These are phyloP conservation scores for Neofusicoccum sp. DNA, from an alignment of 2,329 filamentous ascomycete genomes.

Conservation along the genomic window DNA sequence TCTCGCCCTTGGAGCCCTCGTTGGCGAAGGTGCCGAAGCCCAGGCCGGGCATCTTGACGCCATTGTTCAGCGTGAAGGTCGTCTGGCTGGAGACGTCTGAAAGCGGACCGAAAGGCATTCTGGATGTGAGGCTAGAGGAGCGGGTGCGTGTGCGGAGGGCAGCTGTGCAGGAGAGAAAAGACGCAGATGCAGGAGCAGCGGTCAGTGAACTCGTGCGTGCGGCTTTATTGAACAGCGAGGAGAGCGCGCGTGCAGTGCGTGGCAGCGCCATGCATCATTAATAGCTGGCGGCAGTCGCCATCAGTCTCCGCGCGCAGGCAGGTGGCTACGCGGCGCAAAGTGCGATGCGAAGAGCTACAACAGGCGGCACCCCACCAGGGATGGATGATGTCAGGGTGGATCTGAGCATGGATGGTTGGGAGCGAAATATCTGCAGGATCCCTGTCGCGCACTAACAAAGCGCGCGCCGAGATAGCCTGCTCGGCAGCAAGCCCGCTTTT, in stretches of 20 bases:
- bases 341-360: not conserved
- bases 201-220: slow-evolving; percentile 3
- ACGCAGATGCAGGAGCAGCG: slow-evolving; percentile 16
- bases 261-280: slow-evolving; percentile 17
- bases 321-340: slow-evolving; percentile 10
- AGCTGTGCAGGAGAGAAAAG: not conserved
- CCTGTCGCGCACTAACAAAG: slow-evolving; percentile 4
- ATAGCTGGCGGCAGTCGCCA: not conserved
- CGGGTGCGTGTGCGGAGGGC: not conserved
- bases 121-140: not conserved
- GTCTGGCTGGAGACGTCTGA: slow-evolving; percentile 30
- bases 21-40: slow-evolving; percentile 73
- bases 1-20: slow-evolving; percentile 60
- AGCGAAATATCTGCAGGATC: slow-evolving; percentile 6
- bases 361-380: slow-evolving; percentile 5
- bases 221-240: slow-evolving; percentile 2
- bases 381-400: slow-evolving; percentile 17
- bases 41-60: slow-evolving; percentile 64
- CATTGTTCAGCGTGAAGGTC: slow-evolving; percentile 56
- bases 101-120: slow-evolving; percentile 16
- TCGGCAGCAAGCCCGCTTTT: slow-evolving; percentile 15
- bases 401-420: slow-evolving; percentile 13
- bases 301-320: not conserved
- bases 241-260: not conserved
- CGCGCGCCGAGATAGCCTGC: slow-evolving; percentile 1